These are phyloP conservation scores for Venturia aucupariae DNA, from an alignment of 2,329 filamentous ascomycete genomes.

Conservation along the genomic window DNA sequence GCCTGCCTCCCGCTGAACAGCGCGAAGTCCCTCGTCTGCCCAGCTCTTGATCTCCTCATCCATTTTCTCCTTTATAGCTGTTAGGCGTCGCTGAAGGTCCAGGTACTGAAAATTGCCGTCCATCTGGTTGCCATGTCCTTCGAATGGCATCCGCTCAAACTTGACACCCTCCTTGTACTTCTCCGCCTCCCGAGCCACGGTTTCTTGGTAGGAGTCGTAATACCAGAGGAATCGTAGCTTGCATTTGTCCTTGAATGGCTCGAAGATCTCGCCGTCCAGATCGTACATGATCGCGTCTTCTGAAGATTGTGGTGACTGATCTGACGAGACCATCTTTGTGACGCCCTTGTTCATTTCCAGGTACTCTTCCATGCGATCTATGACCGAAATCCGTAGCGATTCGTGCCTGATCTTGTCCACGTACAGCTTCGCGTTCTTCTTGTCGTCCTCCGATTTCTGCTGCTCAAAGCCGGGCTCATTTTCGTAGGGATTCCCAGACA, in stretches of 20 bases:
- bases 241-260: constrained; percentile 82
- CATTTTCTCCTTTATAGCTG: constrained; percentile 58
- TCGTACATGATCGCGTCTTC: constrained; percentile 37
- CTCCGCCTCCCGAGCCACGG: constrained; percentile 54
- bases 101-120: constrained; percentile 76
- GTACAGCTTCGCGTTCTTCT: constrained; percentile 65
- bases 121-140: constrained; percentile 69
- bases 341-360: constrained; percentile 49
- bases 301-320: constrained; percentile 18
- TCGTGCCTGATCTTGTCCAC: constrained; percentile 87
- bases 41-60: constrained; percentile 63
- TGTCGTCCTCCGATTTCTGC: constrained; percentile 57
- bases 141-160: constrained; percentile 85
- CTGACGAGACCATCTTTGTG: constrained; percentile 25
- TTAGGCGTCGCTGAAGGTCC: constrained; percentile 60
- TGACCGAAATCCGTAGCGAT: constrained; percentile 74
- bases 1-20: constrained; percentile 57
- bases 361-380: constrained; percentile 74
- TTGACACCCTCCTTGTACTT: constrained; percentile 53
- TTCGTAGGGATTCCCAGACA: constrained; percentile 89
- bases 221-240: constrained; percentile 96
- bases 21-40: constrained; percentile 57
- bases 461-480: constrained; percentile 93
- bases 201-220: constrained; percentile 72
- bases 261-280: constrained; percentile 52